Percentiles rank a stretch among this genome's conserved stretches.
Evolutionary conservation across 352 stramenopile genomes (phyloP).

Genomic region (Lagenidium sp.): DNA sequence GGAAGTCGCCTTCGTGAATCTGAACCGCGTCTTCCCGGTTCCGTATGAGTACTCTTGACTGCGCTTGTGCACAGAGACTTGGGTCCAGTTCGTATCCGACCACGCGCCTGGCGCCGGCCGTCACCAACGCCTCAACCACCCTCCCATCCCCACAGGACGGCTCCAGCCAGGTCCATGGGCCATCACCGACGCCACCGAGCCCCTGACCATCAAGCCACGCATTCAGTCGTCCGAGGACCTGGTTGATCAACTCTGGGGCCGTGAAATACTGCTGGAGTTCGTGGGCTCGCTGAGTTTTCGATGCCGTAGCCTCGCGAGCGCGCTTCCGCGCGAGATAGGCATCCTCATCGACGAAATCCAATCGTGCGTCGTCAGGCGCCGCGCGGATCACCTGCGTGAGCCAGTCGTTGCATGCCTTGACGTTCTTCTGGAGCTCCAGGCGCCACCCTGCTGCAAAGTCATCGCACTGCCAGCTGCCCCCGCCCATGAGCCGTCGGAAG

Average conservation of each 20-base stretch:
- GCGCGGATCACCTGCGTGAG: conserved; percentile 27
- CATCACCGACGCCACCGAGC: background rate
- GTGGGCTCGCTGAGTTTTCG: conserved; percentile 28
- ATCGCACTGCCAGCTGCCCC: conserved; percentile 30
- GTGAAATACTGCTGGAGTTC: conserved; percentile 75
- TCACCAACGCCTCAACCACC: conserved; percentile 33
- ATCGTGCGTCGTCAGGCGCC: conserved; percentile 14
- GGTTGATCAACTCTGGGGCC: conserved; percentile 25
- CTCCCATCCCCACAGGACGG: conserved; percentile 64
- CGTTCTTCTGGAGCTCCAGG: conserved; percentile 54
- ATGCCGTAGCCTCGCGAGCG: conserved; percentile 5
- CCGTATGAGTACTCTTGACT: conserved; percentile 4
- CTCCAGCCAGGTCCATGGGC: conserved; percentile 44
- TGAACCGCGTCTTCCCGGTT: conserved; percentile 4
- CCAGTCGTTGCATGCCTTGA: conserved; percentile 42
- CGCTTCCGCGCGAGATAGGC: conserved; percentile 26
- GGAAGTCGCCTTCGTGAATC: conserved; percentile 39
- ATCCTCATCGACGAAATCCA: conserved; percentile 40
- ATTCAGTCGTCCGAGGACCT: conserved; percentile 22
- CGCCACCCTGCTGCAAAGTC: conserved; percentile 36
- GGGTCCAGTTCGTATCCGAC: conserved; percentile 55
- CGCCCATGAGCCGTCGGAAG: background rate
- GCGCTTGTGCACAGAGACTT: conserved; percentile 13
- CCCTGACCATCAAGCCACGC: conserved; percentile 7
- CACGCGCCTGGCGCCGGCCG: conserved; percentile 26